Percentiles rank a stretch among this genome's conserved stretches.
Evolutionary conservation across 257 asterid species (phyloP).

Genomic region (Solanum gandarillasii): DNA sequence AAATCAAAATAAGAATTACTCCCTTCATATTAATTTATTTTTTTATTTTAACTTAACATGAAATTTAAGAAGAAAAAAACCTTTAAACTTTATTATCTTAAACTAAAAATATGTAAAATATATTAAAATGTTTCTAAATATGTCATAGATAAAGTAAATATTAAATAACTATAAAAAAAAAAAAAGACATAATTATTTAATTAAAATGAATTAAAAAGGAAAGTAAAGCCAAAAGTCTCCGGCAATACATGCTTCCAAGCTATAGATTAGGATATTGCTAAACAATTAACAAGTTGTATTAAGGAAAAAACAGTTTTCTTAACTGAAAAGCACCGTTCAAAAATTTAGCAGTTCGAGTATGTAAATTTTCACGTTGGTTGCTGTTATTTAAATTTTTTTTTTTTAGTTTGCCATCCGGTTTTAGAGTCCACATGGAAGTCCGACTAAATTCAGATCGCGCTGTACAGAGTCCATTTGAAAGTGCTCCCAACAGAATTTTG

Average conservation of each 20-base stretch:
- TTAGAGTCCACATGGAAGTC: no score
- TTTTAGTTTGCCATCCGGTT: no score
- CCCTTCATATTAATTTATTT: not conserved
- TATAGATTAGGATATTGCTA: not conserved
- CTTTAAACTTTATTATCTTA: not conserved
- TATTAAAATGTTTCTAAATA: no score
- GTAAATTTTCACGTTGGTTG: no score
- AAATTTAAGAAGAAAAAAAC: not conserved
- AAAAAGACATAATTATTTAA: no score
- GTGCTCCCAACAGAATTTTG: no score
- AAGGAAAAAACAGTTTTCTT: not conserved
- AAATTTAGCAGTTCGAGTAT: no score
- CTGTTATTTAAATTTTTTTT: no score
- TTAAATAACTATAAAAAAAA: no score
- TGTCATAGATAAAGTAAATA: not conserved
- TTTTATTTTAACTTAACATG: not conserved
- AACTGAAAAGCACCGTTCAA: no score
- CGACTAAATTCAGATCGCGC: fast-evolving
- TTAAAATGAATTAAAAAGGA: not conserved
- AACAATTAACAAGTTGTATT: not conserved
- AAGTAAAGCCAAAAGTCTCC: not conserved
- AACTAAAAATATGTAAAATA: not conserved
- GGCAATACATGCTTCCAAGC: not conserved
- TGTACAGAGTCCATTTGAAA: no score
- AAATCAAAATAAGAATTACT: not conserved